phyloP scores from a whole-genome alignment of 2,329 filamentous ascomycete species.

The Ophiostoma himal-ulmi region DNA sequence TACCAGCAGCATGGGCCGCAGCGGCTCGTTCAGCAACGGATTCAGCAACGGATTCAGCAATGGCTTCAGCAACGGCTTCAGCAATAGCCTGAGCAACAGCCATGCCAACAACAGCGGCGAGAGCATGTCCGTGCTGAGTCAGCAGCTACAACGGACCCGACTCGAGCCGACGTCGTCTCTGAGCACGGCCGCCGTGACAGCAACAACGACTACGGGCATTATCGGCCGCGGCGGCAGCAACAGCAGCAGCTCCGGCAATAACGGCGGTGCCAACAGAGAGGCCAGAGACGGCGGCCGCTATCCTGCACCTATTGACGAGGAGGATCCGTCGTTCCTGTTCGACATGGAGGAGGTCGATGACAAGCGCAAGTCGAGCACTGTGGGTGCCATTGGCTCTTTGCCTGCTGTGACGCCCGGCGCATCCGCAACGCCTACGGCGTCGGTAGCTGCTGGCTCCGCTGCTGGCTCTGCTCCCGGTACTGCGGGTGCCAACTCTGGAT shows the following conservation, averaged over 20 bases:
- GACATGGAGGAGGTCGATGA: constrained; percentile 60
- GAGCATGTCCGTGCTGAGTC: constrained; percentile 53
- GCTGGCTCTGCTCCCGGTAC: constrained; percentile 8
- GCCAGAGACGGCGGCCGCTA: constrained; percentile 48
- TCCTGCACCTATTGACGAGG: constrained; percentile 60
- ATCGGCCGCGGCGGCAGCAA: constrained; percentile 30
- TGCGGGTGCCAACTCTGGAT: neutral
- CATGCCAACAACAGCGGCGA: constrained; percentile 31
- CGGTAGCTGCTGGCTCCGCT: constrained; percentile 16
- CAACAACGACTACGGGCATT: constrained; percentile 30
- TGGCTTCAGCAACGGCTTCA: constrained; percentile 27
- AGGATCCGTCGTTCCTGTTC: constrained; percentile 59
- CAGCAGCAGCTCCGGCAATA: constrained; percentile 22
- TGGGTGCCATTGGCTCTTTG: constrained; percentile 14
- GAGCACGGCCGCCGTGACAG: constrained; percentile 31
- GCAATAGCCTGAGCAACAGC: neutral
- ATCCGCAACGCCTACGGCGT: constrained; percentile 24
- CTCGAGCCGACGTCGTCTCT: constrained; percentile 36
- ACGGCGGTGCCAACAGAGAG: constrained; percentile 35
- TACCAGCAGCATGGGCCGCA: constrained; percentile 32
- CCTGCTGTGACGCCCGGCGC: constrained; percentile 26
- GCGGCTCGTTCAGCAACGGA: constrained; percentile 34
- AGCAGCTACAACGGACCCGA: constrained; percentile 57
- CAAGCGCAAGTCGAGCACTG: constrained; percentile 19
- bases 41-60: constrained; percentile 29